Percentiles rank a stretch among this genome's conserved stretches.
Conservation (phyloP, 805 yeast species). For the Saturnispora galanensis region DNA sequence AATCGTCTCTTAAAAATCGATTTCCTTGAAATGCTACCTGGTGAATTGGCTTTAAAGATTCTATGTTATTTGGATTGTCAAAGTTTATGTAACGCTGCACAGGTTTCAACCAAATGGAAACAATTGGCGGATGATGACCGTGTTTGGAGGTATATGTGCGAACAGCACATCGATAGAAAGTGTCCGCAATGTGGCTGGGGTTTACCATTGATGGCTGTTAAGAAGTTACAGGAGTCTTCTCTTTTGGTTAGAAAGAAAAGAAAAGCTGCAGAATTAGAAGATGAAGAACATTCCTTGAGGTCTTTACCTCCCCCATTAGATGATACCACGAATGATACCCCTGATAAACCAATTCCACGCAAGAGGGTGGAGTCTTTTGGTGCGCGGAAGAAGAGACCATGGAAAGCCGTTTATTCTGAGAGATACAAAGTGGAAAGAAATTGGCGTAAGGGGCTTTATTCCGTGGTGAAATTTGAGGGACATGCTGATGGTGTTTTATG, state of each 20-base stretch:
- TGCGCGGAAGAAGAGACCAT: conserved; percentile 56
- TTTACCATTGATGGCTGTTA: conserved; percentile 85
- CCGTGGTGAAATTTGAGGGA: conserved; percentile 56
- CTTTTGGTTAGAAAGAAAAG: conserved; percentile 14
- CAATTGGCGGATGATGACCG: conserved; percentile 88
- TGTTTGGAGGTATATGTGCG: conserved; percentile 98
- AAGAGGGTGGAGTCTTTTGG: not conserved
- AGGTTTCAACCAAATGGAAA: conserved; percentile 83
- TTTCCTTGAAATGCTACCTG: conserved; percentile 75
- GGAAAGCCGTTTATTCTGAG: conserved; percentile 93
- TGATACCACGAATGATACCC: conserved; percentile 8
- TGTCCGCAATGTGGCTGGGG: conserved; percentile 99
- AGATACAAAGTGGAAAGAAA: conserved; percentile 85
- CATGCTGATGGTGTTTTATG: conserved; percentile 87
- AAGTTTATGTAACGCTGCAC: conserved; percentile 90
- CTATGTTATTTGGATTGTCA: conserved; percentile 85
- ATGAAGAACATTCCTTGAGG: conserved; percentile 11
- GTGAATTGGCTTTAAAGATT: conserved; percentile 75
- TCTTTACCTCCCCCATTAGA: conserved; percentile 21
- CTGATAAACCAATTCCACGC: not conserved
- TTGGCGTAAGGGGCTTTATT: conserved; percentile 81
- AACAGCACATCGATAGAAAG: conserved; percentile 93
- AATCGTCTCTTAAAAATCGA: conserved; percentile 76
- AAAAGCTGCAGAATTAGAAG: conserved; percentile 19
- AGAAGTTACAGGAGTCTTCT: conserved; percentile 32